Conservation (phyloP, 1,139 yeast genomes). For the Pichia sp. region DNA sequence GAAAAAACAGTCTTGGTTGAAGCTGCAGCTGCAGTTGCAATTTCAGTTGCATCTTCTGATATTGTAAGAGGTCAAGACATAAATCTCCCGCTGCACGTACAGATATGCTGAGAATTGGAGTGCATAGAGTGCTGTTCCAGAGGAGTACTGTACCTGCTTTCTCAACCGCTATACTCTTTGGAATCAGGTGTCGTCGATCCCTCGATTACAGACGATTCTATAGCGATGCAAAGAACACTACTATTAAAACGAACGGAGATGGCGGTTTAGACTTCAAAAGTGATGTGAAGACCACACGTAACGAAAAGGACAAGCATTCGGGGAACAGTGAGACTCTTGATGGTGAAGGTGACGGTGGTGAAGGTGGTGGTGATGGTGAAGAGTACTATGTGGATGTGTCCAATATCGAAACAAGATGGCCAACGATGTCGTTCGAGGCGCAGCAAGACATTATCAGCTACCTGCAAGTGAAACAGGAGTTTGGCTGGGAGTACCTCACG, state of each 20-base stretch:
- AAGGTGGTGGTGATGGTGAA: constrained; percentile 19
- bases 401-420: constrained; percentile 51
- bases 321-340: constrained; percentile 1
- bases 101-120: neutral
- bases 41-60: too few species aligned
- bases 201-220: too few species aligned
- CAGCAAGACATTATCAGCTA: constrained; percentile 54
- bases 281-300: neutral
- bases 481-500: constrained; percentile 51
- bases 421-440: constrained; percentile 45
- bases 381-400: constrained; percentile 30
- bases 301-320: neutral
- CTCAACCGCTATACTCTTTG: too few species aligned
- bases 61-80: too few species aligned
- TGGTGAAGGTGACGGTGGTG: constrained; percentile 2
- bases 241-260: too few species aligned
- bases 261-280: too few species aligned
- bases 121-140: neutral
- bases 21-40: too few species aligned
- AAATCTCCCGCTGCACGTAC: too few species aligned
- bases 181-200: too few species aligned
- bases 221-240: too few species aligned
- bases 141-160: too few species aligned
- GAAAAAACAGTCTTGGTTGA: too few species aligned
- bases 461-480: constrained; percentile 48